These are phyloP conservation scores for Talaromyces sp. DNA, from an alignment of 2,329 filamentous ascomycete species.

Conservation along the genomic window DNA sequence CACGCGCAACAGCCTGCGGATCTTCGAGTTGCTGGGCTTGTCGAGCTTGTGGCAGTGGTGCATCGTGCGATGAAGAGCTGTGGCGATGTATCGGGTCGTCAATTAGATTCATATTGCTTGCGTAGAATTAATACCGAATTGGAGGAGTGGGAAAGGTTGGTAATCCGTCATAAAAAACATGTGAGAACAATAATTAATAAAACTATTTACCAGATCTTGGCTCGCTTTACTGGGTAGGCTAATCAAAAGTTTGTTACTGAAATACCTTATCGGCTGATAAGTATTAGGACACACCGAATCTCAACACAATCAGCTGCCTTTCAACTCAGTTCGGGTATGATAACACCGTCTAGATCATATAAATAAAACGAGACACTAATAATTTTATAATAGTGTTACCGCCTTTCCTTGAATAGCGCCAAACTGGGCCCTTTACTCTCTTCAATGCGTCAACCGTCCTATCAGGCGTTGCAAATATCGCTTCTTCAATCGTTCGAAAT, in stretches of 20 bases:
- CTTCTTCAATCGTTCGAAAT: constrained; percentile 8
- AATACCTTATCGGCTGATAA: neutral
- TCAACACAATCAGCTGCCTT: constrained; percentile 18
- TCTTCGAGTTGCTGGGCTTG: constrained; percentile 15
- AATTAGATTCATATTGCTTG: constrained; percentile 11
- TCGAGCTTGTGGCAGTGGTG: constrained; percentile 17
- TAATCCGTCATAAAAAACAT: neutral
- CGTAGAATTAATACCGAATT: constrained; percentile 15
- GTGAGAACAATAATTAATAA: neutral
- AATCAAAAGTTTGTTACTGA: neutral
- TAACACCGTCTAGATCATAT: neutral
- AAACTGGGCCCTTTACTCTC: constrained; percentile 1
- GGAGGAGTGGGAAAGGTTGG: constrained; percentile 18
- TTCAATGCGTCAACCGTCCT: neutral
- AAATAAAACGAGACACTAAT: neutral
- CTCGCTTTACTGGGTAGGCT: neutral
- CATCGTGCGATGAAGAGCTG: constrained; percentile 14
- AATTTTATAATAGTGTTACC: neutral
- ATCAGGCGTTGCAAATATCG: neutral
- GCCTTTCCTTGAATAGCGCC: constrained; percentile 4
- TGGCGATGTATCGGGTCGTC: constrained; percentile 16
- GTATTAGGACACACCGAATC: constrained; percentile 13
- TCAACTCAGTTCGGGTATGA: constrained; percentile 18
- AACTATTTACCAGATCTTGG: neutral
- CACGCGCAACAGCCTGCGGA: constrained; percentile 15